Evolutionary conservation across 2,329 filamentous ascomycete genomes (phyloP).

Genomic region (Talaromyces rugulosus): DNA sequence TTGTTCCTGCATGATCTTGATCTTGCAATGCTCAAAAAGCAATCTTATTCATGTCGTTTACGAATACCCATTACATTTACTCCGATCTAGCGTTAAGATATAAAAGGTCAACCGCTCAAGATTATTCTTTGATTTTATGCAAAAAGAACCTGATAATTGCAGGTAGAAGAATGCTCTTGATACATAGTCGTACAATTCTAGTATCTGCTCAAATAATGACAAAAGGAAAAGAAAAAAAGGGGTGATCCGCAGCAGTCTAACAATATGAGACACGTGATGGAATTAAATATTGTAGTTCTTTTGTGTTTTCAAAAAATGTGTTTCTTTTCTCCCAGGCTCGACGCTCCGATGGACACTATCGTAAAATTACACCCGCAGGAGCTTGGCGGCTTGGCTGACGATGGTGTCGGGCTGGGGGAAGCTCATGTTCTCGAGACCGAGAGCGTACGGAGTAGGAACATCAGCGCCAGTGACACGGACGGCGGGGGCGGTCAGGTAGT

Average conservation of each 20-base stretch:
- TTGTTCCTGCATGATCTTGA: slow-evolving; percentile 9
- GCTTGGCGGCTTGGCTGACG: slow-evolving; percentile 81
- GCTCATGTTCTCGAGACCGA: slow-evolving; percentile 87
- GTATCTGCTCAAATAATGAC: slow-evolving; percentile 20
- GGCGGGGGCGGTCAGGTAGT: slow-evolving; percentile 92
- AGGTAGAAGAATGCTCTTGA: background rate
- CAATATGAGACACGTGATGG: slow-evolving; percentile 32
- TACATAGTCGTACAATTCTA: slow-evolving; percentile 18
- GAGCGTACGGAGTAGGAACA: slow-evolving; percentile 92
- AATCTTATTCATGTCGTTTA: background rate
- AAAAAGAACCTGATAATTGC: background rate
- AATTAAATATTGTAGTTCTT: slow-evolving; percentile 17
- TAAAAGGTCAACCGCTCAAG: background rate
- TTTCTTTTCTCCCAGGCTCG: slow-evolving; percentile 15
- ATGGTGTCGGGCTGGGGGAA: slow-evolving; percentile 92
- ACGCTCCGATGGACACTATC: background rate
- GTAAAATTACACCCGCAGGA: slow-evolving; percentile 66
- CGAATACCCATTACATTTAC: background rate
- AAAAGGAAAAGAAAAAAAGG: slow-evolving; percentile 19
- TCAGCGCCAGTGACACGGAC: slow-evolving; percentile 94
- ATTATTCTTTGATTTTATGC: background rate
- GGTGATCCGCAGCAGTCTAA: slow-evolving; percentile 21
- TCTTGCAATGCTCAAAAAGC: background rate
- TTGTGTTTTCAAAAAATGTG: background rate
- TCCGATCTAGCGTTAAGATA: background rate